These are phyloP conservation scores for Leishmania guyanensis DNA, from an alignment of 208 protist genomes.

Conservation along the genomic window DNA sequence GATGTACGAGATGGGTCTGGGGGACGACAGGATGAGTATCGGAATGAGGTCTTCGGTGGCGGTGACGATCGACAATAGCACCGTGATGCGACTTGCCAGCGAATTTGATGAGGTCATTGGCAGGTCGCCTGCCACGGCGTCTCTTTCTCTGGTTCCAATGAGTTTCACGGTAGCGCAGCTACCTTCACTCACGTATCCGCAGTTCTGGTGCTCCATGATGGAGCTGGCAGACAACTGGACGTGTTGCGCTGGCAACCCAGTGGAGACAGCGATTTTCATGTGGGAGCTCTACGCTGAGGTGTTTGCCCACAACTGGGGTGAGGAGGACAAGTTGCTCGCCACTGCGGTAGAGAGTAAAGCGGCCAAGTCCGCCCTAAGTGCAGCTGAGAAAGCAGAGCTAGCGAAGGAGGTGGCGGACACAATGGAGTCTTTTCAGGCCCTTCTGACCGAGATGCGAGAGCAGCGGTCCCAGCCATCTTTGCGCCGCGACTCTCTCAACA, in stretches of 20 bases:
- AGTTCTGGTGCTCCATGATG: constrained; percentile 89
- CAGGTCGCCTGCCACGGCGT: neutral
- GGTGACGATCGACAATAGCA: neutral
- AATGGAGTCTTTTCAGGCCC: constrained; percentile 47
- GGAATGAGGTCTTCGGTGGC: constrained; percentile 1
- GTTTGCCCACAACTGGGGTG: constrained; percentile 78
- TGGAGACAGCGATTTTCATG: constrained; percentile 76
- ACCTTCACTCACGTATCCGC: constrained; percentile 70
- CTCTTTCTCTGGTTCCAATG: constrained; percentile 16
- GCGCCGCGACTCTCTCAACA: neutral
- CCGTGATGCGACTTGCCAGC: neutral
- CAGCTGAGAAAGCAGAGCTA: constrained; percentile 19
- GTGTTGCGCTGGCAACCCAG: constrained; percentile 52
- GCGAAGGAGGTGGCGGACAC: constrained; percentile 32
- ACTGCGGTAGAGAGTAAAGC: constrained; percentile 37
- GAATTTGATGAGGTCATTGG: neutral
- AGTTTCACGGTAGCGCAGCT: constrained; percentile 39
- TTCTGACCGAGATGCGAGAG: constrained; percentile 41
- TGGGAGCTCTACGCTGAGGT: constrained; percentile 85
- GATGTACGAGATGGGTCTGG: neutral
- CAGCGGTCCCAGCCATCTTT: constrained; percentile 11
- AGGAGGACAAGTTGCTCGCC: constrained; percentile 59
- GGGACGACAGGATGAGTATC: constrained; percentile 16
- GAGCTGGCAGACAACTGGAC: constrained; percentile 91
- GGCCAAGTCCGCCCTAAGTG: constrained; percentile 16